Evolutionary conservation across 2,329 filamentous ascomycete species (phyloP).

Genomic region (Cordyceps cateniannulata): DNA sequence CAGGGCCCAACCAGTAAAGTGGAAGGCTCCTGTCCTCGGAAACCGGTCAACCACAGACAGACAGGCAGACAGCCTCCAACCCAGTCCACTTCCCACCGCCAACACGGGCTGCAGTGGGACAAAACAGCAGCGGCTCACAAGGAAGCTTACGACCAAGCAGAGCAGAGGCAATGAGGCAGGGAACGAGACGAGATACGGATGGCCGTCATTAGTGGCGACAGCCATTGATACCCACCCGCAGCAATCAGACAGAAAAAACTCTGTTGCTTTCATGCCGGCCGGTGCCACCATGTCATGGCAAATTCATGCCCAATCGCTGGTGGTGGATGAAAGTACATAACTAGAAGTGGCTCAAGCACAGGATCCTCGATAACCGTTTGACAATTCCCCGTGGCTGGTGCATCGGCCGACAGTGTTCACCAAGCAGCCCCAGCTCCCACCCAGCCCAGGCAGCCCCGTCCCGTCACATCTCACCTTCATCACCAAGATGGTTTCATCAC

Average conservation of each 20-base stretch:
- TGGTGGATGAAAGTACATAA: not conserved
- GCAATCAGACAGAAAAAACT: not conserved
- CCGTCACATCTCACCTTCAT: not conserved
- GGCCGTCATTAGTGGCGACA: too few relatives aligned
- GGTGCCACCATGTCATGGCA: not conserved
- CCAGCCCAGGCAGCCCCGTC: not conserved
- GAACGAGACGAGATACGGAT: too few relatives aligned
- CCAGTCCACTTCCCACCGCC: too few relatives aligned
- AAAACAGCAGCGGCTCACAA: too few relatives aligned
- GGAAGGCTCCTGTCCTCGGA: not conserved
- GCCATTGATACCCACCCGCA: not conserved
- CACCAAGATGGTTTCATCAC: not conserved
- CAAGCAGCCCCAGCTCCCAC: not conserved
- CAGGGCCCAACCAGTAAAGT: not conserved
- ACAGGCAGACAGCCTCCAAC: not conserved
- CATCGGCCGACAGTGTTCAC: not conserved
- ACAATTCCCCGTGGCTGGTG: not conserved
- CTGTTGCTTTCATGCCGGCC: not conserved
- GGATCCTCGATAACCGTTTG: not conserved
- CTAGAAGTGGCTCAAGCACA: not conserved
- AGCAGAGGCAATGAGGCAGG: too few relatives aligned
- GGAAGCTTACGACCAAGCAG: too few relatives aligned
- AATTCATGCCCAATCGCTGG: not conserved
- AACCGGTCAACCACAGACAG: not conserved
- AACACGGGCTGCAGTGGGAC: too few relatives aligned